Evolutionary conservation across 768 basidiomycete genomes (phyloP), one percentile per base, ranked within the genome.

Genomic region (Pleurotus salmoneostramineus): DNA sequence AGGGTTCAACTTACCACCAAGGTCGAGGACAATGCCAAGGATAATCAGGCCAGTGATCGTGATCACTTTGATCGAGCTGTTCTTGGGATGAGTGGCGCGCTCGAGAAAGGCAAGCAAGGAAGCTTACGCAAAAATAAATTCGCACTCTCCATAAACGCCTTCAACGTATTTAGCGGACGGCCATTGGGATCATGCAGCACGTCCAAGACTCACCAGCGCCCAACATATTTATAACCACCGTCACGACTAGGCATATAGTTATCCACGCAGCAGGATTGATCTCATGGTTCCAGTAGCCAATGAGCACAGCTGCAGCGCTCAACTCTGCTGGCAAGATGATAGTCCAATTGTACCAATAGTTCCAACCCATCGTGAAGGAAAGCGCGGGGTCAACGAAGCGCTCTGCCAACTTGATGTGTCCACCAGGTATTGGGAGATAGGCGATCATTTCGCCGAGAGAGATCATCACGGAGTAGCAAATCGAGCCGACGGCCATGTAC

Each of bases 51-150:
- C 91, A 3, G 77, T 80, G 62, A 94, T 90, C 0, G 90, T 89
- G 60, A 95, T 71, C n/a, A 96, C 89, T 71, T 95, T 95, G 75
- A 96, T 92, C 6, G 90, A 92, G 3, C 83, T 77, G 46, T 46
- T 21, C 50, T 35, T 50, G 50, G 36, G 43, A 14, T 44, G 27
- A 43, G 50, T 12, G 31, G 42, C 11, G 60, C 14, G 36, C 33
- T 52, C 33, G 0, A 58, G n/a, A 36, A 27, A 14, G 6, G 11
- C 67, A 67, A 7, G 47, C 71, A 64, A 80, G 79, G 61, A 83
- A 77, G 64, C 83, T 68, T 60, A 88, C 78, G 91, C 91, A 67
- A 95, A 95, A 50, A 85, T 77, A 66, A 95, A 95, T 70, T 95
- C 93, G 5, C 84, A 84, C 70, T 94, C 91, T 36, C 91, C 89